A percentile compares a stretch with the other conserved stretches of the same genome.
Evolutionary conservation across 768 basidiomycete species (phyloP).

Genomic region (Phylloporus sp.): DNA sequence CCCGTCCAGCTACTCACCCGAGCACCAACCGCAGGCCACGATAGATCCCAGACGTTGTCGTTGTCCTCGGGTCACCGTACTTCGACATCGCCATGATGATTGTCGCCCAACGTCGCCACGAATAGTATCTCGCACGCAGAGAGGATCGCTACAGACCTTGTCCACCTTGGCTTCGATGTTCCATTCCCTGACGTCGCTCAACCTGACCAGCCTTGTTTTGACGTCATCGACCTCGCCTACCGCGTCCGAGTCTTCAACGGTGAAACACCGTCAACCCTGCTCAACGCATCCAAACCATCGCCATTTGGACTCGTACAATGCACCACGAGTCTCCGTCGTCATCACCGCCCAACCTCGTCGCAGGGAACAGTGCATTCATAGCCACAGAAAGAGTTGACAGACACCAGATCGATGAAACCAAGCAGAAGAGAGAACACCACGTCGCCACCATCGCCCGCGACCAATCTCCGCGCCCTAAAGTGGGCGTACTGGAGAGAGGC

Average conservation of each 20-base stretch:
- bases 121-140: too few relatives aligned
- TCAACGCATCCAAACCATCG: background rate
- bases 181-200: too few relatives aligned
- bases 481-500: constrained; percentile 16
- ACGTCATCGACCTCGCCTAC: background rate
- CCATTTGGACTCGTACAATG: background rate
- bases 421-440: background rate
- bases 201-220: background rate
- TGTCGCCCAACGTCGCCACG: background rate
- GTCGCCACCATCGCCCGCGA: constrained; percentile 4
- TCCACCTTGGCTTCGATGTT: background rate
- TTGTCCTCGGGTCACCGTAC: background rate
- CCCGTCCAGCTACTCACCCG: background rate
- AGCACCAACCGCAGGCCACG: background rate
- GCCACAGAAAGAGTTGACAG: background rate
- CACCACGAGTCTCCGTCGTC: background rate
- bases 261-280: background rate
- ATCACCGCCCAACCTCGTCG: background rate
- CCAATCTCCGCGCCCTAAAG: constrained; percentile 14
- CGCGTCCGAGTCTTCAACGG: background rate
- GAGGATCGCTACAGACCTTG: background rate
- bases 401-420: background rate
- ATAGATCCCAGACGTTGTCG: background rate
- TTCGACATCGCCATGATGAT: background rate
- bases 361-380: background rate